Evolutionary conservation across 352 stramenopile genomes (phyloP).

Genomic region (Phytopythium delawarense): DNA sequence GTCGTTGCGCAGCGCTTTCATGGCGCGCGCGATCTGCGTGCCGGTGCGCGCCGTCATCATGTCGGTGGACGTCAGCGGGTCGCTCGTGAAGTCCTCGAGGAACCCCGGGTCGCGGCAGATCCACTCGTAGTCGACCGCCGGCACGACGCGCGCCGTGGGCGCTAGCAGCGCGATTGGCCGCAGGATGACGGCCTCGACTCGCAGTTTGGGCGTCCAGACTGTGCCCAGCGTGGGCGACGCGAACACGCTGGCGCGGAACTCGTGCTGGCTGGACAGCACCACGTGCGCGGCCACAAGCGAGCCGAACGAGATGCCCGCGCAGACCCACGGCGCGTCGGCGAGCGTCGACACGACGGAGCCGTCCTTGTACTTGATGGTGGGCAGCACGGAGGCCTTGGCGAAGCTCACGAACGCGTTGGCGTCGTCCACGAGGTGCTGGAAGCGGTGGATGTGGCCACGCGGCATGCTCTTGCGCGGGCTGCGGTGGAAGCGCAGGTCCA

Average conservation of each 20-base stretch:
- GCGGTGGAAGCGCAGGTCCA: slow-evolving; percentile 11
- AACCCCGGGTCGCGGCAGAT: slow-evolving; percentile 35
- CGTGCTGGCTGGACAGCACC: slow-evolving; percentile 29
- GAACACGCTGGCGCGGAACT: slow-evolving; percentile 30
- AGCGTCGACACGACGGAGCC: slow-evolving; percentile 11
- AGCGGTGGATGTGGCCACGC: slow-evolving; percentile 24
- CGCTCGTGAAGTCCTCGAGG: slow-evolving; percentile 24
- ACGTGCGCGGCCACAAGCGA: slow-evolving; percentile 33
- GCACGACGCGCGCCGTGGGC: slow-evolving; percentile 27
- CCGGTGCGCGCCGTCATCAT: slow-evolving; percentile 34
- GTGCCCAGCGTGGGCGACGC: slow-evolving; percentile 26
- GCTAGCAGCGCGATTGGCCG: slow-evolving; percentile 21
- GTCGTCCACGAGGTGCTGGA: slow-evolving; percentile 30
- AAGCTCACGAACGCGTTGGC: slow-evolving; percentile 33
- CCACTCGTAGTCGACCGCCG: slow-evolving; percentile 26
- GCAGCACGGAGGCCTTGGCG: slow-evolving; percentile 21
- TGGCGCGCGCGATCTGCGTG: slow-evolving; percentile 30
- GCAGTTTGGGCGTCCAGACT: slow-evolving; percentile 27
- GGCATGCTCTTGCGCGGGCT: slow-evolving; percentile 5
- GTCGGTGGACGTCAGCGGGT: slow-evolving; percentile 30
- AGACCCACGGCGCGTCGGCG: slow-evolving; percentile 20
- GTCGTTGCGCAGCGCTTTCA: slow-evolving; percentile 30
- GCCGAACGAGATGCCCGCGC: slow-evolving; percentile 32
- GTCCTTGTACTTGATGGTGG: slow-evolving; percentile 3
- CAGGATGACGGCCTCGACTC: slow-evolving; percentile 21